These are phyloP conservation scores for Torrubiella hemipterigena DNA, from an alignment of 2,329 filamentous ascomycete genomes.

Conservation along the genomic window DNA sequence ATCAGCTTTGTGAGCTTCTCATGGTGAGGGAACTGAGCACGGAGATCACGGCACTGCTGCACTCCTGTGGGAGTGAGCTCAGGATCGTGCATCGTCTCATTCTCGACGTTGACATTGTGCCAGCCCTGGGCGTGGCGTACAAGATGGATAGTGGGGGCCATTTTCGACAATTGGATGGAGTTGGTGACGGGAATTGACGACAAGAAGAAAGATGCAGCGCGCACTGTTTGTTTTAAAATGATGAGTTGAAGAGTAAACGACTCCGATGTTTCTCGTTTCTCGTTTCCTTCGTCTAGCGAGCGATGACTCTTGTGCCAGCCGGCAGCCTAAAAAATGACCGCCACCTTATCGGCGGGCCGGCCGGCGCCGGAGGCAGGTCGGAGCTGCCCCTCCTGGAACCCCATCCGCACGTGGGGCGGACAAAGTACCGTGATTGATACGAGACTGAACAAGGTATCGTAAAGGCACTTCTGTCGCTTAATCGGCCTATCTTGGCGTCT, in stretches of 20 bases:
- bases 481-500: no score
- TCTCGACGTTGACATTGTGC: slow-evolving; percentile 64
- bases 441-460: no score
- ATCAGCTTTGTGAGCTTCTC: slow-evolving; percentile 56
- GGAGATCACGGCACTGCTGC: slow-evolving; percentile 58
- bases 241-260: no score
- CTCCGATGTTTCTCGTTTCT: no score
- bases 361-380: slow-evolving; percentile 1
- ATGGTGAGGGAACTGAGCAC: slow-evolving; percentile 51
- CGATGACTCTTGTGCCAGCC: no score
- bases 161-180: slow-evolving; percentile 14
- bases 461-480: no score
- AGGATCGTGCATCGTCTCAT: slow-evolving; percentile 67
- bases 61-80: slow-evolving; percentile 64
- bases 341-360: not conserved
- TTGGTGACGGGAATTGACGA: no score
- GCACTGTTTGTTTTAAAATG: no score
- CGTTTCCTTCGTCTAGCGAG: no score
- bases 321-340: no score
- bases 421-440: not conserved
- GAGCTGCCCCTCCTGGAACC: slow-evolving; percentile 10
- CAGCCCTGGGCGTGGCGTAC: slow-evolving; percentile 68
- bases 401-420: not conserved
- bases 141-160: slow-evolving; percentile 48
- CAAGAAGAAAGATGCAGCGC: no score